Evolutionary conservation across 306 rosid genomes (phyloP).

Genomic region (Notholithocarpus densiflorus): DNA sequence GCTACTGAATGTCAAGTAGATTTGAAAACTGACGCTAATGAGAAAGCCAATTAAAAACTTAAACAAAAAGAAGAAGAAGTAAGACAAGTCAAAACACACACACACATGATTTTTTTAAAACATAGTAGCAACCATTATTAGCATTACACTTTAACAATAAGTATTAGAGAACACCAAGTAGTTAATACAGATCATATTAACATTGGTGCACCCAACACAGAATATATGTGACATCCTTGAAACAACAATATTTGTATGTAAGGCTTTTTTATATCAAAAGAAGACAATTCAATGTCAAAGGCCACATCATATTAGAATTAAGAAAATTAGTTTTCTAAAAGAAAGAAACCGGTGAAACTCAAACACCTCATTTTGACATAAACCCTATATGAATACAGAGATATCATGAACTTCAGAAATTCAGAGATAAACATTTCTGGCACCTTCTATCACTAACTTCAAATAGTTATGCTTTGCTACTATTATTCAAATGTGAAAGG

Average conservation of each 20-base stretch:
- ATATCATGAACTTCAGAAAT: not conserved
- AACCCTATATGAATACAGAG: conserved; percentile 1
- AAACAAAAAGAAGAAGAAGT: conserved; percentile 11
- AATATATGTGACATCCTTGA: not conserved
- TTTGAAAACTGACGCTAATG: not conserved
- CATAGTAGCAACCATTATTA: not conserved
- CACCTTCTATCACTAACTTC: not conserved
- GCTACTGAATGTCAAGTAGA: conserved; percentile 20
- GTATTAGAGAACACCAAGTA: not conserved
- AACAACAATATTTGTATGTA: not conserved
- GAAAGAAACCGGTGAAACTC: not conserved
- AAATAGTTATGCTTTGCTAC: conserved; percentile 2
- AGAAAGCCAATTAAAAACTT: not conserved
- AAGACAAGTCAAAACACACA: not conserved
- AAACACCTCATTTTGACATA: conserved; percentile 20
- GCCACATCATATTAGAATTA: not conserved
- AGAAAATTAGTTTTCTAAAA: not conserved
- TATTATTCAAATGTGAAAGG: not conserved
- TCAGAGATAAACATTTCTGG: not conserved
- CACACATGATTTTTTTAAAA: not conserved
- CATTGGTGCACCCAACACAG: not conserved
- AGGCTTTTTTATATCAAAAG: not conserved
- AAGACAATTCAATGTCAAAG: conserved; percentile 5
- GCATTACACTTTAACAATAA: conserved; percentile 4
- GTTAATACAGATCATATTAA: not conserved